phyloP scores from a whole-genome alignment of 169 alveolate genomes.

The Eimeria praecox region DNA sequence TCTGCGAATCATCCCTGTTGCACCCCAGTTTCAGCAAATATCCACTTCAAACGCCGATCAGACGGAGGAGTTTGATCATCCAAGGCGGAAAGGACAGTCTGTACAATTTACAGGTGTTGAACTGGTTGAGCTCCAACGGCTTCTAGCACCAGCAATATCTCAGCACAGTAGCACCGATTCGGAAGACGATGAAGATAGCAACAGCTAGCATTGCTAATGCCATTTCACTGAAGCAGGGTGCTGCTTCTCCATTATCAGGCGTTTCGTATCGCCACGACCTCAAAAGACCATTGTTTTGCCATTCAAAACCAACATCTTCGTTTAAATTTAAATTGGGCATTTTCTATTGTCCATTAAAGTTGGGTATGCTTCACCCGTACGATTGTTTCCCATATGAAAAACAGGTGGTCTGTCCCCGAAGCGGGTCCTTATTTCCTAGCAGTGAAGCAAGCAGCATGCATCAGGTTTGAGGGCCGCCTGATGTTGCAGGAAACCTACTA shows the following conservation, averaged over 20 bases:
- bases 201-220: not conserved
- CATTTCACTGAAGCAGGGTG: not conserved
- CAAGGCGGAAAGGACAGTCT: conserved; percentile 61
- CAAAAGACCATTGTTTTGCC: not conserved
- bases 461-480: not conserved
- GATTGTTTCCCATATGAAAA: not conserved
- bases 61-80: not conserved
- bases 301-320: too few relatives aligned
- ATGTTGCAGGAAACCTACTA: not conserved
- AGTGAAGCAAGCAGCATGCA: not conserved
- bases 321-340: too few relatives aligned
- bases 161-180: conserved; percentile 12
- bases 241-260: not conserved
- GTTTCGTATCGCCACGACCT: not conserved
- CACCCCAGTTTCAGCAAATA: not conserved
- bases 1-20: conserved; percentile 22
- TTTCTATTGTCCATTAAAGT: too few relatives aligned
- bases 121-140: conserved; percentile 40
- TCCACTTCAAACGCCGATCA: conserved; percentile 19
- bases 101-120: conserved; percentile 71
- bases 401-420: too few relatives aligned
- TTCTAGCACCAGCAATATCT: conserved; percentile 42
- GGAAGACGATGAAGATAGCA: not conserved
- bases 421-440: too few relatives aligned
- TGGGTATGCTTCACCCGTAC: not conserved